Conservation (phyloP, 2,329 filamentous ascomycete genomes). For the Zarea fungicola region DNA sequence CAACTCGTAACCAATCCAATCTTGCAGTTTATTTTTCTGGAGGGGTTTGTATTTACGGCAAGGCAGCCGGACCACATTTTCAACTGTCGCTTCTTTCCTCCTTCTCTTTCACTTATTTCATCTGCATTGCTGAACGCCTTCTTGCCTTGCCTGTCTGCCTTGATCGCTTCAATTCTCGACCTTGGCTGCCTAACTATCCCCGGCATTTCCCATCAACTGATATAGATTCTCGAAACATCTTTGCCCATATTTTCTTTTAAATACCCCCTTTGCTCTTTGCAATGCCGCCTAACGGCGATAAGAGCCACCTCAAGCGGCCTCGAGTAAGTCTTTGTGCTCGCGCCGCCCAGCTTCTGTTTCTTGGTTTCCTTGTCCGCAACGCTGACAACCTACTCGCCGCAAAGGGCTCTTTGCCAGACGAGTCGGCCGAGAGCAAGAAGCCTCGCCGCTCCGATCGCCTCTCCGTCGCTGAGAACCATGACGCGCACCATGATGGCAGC, state of each 20-base stretch:
- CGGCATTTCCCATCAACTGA: slow-evolving; percentile 4
- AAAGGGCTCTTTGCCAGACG: slow-evolving; percentile 62
- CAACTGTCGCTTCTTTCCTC: slow-evolving; percentile 1
- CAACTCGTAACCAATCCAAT: slow-evolving; percentile 3
- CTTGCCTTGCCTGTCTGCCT: not conserved
- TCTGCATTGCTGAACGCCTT: not conserved
- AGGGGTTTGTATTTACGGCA: slow-evolving; percentile 3
- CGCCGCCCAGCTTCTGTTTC: slow-evolving; percentile 7
- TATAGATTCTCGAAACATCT: not conserved
- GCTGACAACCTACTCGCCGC: slow-evolving; percentile 8
- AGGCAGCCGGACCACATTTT: slow-evolving; percentile 2
- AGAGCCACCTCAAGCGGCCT: slow-evolving; percentile 79
- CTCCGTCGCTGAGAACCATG: slow-evolving; percentile 35
- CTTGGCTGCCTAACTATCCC: slow-evolving; percentile 10
- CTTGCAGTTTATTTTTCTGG: slow-evolving; percentile 2
- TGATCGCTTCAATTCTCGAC: not conserved
- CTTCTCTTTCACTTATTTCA: not conserved
- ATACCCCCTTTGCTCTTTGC: slow-evolving; percentile 18
- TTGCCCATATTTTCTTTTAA: not conserved
- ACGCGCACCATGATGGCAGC: too few relatives aligned
- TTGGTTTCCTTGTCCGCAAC: slow-evolving; percentile 19
- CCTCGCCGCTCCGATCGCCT: slow-evolving; percentile 72
- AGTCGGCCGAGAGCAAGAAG: slow-evolving; percentile 70
- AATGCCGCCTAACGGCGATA: slow-evolving; percentile 62
- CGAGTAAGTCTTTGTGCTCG: slow-evolving; percentile 49